phyloP scores from a whole-genome alignment of 2,329 filamentous ascomycete genomes.

The Aspergillus ochraceus region DNA sequence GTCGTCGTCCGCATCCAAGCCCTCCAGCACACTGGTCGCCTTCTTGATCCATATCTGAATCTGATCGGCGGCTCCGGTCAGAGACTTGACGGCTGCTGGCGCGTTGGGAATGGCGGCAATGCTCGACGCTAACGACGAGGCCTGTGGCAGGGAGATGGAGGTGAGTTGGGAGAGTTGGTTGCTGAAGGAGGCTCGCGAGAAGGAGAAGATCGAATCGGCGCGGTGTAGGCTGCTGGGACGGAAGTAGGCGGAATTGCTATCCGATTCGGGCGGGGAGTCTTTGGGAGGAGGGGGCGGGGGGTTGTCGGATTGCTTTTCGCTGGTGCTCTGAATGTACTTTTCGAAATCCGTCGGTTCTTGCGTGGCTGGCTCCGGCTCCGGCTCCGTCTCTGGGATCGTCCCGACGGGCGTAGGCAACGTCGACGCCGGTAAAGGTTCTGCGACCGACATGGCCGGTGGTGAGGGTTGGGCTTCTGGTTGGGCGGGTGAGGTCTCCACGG shows the following conservation, averaged over 20 bases:
- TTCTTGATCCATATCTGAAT: slow-evolving; percentile 94
- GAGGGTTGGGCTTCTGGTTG: neutral
- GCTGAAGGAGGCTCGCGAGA: slow-evolving; percentile 88
- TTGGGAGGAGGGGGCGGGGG: slow-evolving; percentile 38
- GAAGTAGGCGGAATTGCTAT: slow-evolving; percentile 38
- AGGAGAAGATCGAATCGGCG: slow-evolving; percentile 86
- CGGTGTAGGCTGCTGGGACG: slow-evolving; percentile 54
- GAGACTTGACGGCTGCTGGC: slow-evolving; percentile 75
- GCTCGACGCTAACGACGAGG: slow-evolving; percentile 76
- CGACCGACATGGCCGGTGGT: slow-evolving; percentile 29
- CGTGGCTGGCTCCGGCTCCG: slow-evolving; percentile 1
- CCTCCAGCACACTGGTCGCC: slow-evolving; percentile 82
- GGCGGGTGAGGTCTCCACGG: neutral
- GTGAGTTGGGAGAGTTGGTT: slow-evolving; percentile 92
- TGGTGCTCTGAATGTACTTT: slow-evolving; percentile 42
- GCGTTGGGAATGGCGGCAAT: slow-evolving; percentile 84
- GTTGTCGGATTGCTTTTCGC: slow-evolving; percentile 24
- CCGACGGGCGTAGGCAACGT: slow-evolving; percentile 8
- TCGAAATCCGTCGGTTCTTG: slow-evolving; percentile 40
- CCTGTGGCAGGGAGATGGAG: slow-evolving; percentile 83
- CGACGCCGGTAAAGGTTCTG: slow-evolving; percentile 26
- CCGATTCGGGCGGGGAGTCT: slow-evolving; percentile 30
- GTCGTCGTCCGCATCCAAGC: slow-evolving; percentile 91
- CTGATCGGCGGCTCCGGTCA: slow-evolving; percentile 85
- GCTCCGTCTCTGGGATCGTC: slow-evolving; percentile 9